These are phyloP conservation scores for Pseudogymnoascus sp. DNA, from an alignment of 2,329 filamentous ascomycete genomes.

Conservation along the genomic window DNA sequence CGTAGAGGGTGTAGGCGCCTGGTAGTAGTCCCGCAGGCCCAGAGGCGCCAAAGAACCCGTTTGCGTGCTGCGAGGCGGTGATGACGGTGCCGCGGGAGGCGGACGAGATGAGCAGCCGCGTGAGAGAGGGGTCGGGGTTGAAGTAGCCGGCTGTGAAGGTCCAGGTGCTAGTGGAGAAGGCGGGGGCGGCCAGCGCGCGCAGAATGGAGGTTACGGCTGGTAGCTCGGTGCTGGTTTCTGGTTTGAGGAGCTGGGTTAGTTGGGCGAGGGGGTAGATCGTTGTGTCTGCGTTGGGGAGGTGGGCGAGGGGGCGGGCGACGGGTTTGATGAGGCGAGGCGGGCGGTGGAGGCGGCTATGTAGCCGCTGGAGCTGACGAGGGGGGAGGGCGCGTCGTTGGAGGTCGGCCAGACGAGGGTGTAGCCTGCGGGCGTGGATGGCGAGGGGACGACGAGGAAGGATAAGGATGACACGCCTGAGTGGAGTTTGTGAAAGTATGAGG, in stretches of 20 bases:
- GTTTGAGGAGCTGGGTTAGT: constrained; percentile 73
- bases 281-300: constrained; percentile 43
- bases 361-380: constrained; percentile 58
- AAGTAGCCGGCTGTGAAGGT: constrained; percentile 98
- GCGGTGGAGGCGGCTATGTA: constrained; percentile 65
- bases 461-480: constrained; percentile 71
- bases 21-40: constrained; percentile 87
- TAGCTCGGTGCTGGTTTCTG: constrained; percentile 80
- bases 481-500: constrained; percentile 73
- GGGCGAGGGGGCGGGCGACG: constrained; percentile 20
- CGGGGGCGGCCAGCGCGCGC: constrained; percentile 53
- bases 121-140: constrained; percentile 84
- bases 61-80: constrained; percentile 86
- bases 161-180: constrained; percentile 69
- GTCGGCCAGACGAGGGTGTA: constrained; percentile 66
- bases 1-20: constrained; percentile 83
- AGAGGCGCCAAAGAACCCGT: constrained; percentile 85
- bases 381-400: constrained; percentile 66
- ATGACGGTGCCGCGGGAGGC: constrained; percentile 71
- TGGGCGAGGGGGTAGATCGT: constrained; percentile 81
- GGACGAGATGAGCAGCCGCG: constrained; percentile 68
- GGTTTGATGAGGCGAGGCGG: constrained; percentile 61
- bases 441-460: constrained; percentile 71
- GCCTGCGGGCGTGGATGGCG: constrained; percentile 42
- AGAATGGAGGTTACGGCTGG: constrained; percentile 72